phyloP scores from a whole-genome alignment of 176 grass and related monocot species.

The Oryza officinalis region DNA sequence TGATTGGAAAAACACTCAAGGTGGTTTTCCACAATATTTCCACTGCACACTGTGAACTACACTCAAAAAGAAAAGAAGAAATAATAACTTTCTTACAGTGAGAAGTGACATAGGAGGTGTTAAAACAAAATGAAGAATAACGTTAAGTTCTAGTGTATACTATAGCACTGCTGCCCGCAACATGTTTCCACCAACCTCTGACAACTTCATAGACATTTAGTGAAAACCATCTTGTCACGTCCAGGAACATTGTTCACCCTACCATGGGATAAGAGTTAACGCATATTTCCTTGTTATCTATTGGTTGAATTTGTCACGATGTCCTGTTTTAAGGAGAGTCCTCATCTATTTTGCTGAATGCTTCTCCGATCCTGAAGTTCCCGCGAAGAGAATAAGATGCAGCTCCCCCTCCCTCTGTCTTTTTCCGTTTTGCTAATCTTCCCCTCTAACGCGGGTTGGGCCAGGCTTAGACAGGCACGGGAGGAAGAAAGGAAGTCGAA shows the following conservation, averaged over 20 bases:
- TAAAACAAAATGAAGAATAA: background rate
- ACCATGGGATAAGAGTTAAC: background rate
- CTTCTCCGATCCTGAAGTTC: too few species aligned
- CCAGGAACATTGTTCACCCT: background rate
- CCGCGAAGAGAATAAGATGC: too few species aligned
- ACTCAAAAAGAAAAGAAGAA: background rate
- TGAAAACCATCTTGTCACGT: too few species aligned
- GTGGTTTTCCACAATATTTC: too few species aligned
- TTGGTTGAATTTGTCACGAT: background rate
- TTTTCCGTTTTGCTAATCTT: too few species aligned
- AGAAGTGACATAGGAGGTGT: background rate
- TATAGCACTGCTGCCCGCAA: conserved; percentile 1
- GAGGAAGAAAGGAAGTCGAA: too few species aligned
- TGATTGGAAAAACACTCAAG: background rate
- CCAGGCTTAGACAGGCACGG: too few species aligned
- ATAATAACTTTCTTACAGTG: too few species aligned
- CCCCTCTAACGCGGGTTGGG: too few species aligned
- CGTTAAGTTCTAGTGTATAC: background rate
- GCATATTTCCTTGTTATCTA: background rate
- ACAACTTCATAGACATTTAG: background rate
- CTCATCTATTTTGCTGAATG: background rate
- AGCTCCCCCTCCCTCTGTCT: too few species aligned
- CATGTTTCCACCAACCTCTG: background rate
- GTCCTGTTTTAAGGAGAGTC: background rate
- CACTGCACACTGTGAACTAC: background rate